Evolutionary conservation across 2,329 filamentous ascomycete genomes (phyloP), one percentile per base, ranked within the genome.

Genomic region (Aureobasidium sp.): DNA sequence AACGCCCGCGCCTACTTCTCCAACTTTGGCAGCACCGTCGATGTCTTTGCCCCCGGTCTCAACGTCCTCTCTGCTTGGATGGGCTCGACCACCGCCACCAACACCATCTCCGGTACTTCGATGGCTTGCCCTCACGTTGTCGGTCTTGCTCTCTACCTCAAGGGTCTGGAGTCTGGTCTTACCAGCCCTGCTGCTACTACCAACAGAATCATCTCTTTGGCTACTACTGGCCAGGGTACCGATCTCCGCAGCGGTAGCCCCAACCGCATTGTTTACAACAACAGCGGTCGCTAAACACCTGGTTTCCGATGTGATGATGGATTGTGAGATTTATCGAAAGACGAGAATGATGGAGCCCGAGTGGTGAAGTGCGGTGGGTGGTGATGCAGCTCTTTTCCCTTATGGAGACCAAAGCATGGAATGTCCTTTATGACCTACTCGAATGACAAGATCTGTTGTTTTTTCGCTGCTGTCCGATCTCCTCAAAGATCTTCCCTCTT

Each of bases 51-150:
- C 9, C 66, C 73, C 6, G 74, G 74, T 10, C 70, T 69, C 1
- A 60, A 63, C 10, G 67, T 76, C 29, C 66, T 76, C 0, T 80
- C 77, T 62, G 73, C 82, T 17, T 82, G 77, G 77, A 74, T 71
- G 59, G 74, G 75, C 38, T 68, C 67, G 47, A 72, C 68, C 38
- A 79, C 73, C 21, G 75, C 79, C 23, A 78, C 69, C 68, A 72
- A 72, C 50, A 74, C 66, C 33, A 75, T 83, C 66, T 79, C 75
- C 19, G 84, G 84, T 38, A 87, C 84, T 6, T 83, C 79, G 38
- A 85, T 85, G 83, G 84, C 86, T 37, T 80, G 80, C 13, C 86
- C 86, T 1, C 85, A 88, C 69, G 79, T 89, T 60, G 81, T 83
- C 47, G 86, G 86, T 53, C 76, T 89, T 8, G 84, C 84, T 17